These are phyloP conservation scores for Aristolochia contorta DNA, from an alignment of 164 flowering plant genomes.

Conservation along the genomic window DNA sequence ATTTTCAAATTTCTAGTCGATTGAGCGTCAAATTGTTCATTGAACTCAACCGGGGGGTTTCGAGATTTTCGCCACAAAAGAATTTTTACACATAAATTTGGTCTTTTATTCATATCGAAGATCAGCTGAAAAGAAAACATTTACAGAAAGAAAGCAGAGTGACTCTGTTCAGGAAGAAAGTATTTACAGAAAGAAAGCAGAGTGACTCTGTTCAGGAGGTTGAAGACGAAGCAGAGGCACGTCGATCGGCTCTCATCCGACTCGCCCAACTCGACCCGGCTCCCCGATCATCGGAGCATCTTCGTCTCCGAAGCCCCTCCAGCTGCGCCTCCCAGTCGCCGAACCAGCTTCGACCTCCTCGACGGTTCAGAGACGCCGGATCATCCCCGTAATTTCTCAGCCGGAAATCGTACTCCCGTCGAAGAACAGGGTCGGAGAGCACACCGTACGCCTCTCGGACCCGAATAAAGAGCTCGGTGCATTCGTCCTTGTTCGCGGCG, in stretches of 20 bases:
- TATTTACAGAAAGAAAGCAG: too few relatives aligned
- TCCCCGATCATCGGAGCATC: not conserved
- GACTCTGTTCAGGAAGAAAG: too few relatives aligned
- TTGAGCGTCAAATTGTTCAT: too few relatives aligned
- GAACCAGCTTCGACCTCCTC: not conserved
- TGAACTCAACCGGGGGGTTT: too few relatives aligned
- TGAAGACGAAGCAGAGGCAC: too few relatives aligned
- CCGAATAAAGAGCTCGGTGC: slow-evolving; percentile 5
- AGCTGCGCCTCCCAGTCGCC: slow-evolving; percentile 12
- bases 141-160: too few relatives aligned
- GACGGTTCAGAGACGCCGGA: not conserved
- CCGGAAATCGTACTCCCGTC: slow-evolving; percentile 8
- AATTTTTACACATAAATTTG: too few relatives aligned
- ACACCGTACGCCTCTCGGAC: slow-evolving; percentile 11
- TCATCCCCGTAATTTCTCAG: not conserved
- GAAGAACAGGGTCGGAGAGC: slow-evolving; percentile 8
- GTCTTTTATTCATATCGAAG: too few relatives aligned
- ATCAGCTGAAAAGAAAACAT: too few relatives aligned
- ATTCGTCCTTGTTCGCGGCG: not conserved
- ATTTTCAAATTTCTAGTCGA: too few relatives aligned
- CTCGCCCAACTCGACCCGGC: slow-evolving; percentile 5
- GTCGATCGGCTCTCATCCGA: slow-evolving; percentile 2
- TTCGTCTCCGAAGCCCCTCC: slow-evolving; percentile 3
- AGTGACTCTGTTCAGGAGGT: too few relatives aligned
- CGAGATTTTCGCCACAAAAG: too few relatives aligned